Evolutionary conservation across 768 basidiomycete species (phyloP).

Genomic region (Leccinellum albellum): DNA sequence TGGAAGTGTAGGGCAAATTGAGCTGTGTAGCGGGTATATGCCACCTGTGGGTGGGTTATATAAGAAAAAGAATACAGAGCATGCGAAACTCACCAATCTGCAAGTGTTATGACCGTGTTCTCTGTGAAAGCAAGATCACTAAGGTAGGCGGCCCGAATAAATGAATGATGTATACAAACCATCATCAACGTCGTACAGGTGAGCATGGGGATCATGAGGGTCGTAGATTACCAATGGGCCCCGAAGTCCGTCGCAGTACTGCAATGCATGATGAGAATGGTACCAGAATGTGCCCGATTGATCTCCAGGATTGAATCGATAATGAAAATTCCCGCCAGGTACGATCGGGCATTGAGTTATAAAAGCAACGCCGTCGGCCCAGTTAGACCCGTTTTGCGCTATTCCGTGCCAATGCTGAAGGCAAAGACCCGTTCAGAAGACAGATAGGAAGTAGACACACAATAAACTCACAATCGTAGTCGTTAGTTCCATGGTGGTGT

Average conservation of each 20-base stretch:
- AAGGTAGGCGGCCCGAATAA: not conserved
- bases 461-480: conserved; percentile 35
- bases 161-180: conserved; percentile 25
- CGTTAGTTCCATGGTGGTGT: conserved; percentile 31
- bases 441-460: not conserved
- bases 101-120: conserved; percentile 40
- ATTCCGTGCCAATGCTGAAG: conserved; percentile 35
- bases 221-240: conserved; percentile 46
- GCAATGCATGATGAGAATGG: conserved; percentile 39
- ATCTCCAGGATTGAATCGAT: conserved; percentile 36
- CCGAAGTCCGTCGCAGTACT: conserved; percentile 42
- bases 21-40: conserved; percentile 22
- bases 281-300: conserved; percentile 51
- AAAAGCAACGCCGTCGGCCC: conserved; percentile 38
- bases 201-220: conserved; percentile 38
- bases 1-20: conserved; percentile 25
- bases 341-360: conserved; percentile 47
- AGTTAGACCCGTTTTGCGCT: conserved; percentile 31
- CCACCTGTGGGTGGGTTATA: conserved; percentile 19
- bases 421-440: not conserved
- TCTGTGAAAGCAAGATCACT: conserved; percentile 24
- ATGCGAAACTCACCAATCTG: conserved; percentile 38
- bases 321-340: conserved; percentile 36
- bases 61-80: not conserved
- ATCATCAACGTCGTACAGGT: conserved; percentile 46